Base-by-base conservation (phyloP, 1,284 basidiomycete species). In the Fereydounia khargensis region DNA sequence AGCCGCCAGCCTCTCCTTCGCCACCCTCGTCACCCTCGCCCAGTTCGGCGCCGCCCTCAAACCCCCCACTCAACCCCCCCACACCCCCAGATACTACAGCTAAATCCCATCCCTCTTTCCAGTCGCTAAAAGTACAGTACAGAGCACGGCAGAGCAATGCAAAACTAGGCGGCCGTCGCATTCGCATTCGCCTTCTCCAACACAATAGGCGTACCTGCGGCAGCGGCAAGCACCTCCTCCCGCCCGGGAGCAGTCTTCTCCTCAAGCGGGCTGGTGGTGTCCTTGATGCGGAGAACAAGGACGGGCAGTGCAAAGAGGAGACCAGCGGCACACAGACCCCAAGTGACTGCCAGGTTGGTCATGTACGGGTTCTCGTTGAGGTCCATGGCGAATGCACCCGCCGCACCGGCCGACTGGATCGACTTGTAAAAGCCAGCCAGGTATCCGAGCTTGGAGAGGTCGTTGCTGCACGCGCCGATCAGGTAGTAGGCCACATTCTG, bases 341-440 rank as follows among this genome's bases (percentile, higher is more conserved):
- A 71, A 2, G 65, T 62, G 22, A 65, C 65, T 6, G 56, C 68
- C 6, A 71, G 40, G 19, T 60, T 58, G 42, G 57, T 60, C 67
- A 69, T 68, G 52, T 45, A 70, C 1, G 68, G 53, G 16, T 48
- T 43, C 37, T 47, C 36, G 41, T 54, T 42, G n/a, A 39, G 38
- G 46, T 71, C 68, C 46, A 69, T 52, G 4, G 52, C 60, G 24
- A 56, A 71, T 1, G 64, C 68, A 11, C 52, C 59, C 1, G 50
- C 66, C 4, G 57, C 58, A 27, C 68, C 68, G 0, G 67, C 68
- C 5, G 61, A 65, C 42, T 71, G 68, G 27, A 71, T 51, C 39
- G 50, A 59, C 38, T 68, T 68, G 54, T 65, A 65, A 39, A 68
- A 57, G 1, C 68, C 68, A n/a, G 68, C 65, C 18, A 71, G 39